Percentiles rank a stretch among this genome's conserved stretches.
Evolutionary conservation across 768 basidiomycete species (phyloP).

Genomic region (Antrodiella citrinella): DNA sequence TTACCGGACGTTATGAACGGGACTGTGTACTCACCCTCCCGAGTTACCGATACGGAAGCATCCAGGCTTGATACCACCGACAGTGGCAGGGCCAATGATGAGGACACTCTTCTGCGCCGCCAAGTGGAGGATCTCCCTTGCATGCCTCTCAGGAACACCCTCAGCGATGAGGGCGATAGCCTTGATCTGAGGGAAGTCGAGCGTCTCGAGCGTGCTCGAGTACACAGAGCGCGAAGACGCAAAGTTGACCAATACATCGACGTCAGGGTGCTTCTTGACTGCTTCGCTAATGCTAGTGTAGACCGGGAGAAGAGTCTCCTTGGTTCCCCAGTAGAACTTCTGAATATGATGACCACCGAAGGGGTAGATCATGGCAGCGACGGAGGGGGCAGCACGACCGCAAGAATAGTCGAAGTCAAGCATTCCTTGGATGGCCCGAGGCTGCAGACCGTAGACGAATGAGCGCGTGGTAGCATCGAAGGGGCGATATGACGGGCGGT

Average conservation of each 20-base stretch:
- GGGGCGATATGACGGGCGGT: constrained; percentile 78
- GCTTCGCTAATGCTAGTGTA: constrained; percentile 92
- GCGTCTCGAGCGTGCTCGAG: constrained; percentile 86
- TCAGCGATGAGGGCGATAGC: constrained; percentile 93
- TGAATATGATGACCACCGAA: constrained; percentile 99
- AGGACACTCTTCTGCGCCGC: constrained; percentile 81
- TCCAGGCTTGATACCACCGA: constrained; percentile 99
- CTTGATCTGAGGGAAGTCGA: constrained; percentile 62
- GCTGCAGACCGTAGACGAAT: constrained; percentile 97
- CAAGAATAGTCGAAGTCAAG: constrained; percentile 99
- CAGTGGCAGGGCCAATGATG: constrained; percentile 95
- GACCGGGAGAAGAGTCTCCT: constrained; percentile 96
- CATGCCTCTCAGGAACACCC: constrained; percentile 97
- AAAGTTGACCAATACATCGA: constrained; percentile 98
- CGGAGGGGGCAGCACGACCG: constrained; percentile 82
- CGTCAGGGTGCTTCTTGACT: constrained; percentile 89
- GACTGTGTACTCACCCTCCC: constrained; percentile 59
- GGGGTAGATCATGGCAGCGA: constrained; percentile 99
- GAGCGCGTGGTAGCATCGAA: constrained; percentile 93
- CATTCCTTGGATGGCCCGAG: constrained; percentile 97
- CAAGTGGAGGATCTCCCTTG: constrained; percentile 88
- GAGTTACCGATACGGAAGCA: constrained; percentile 99
- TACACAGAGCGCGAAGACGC: constrained; percentile 91
- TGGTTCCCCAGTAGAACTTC: constrained; percentile 99
- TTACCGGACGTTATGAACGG: constrained; percentile 1